These are phyloP conservation scores for Fusarium nisikadoi DNA, from an alignment of 2,329 filamentous ascomycete species.

Conservation along the genomic window DNA sequence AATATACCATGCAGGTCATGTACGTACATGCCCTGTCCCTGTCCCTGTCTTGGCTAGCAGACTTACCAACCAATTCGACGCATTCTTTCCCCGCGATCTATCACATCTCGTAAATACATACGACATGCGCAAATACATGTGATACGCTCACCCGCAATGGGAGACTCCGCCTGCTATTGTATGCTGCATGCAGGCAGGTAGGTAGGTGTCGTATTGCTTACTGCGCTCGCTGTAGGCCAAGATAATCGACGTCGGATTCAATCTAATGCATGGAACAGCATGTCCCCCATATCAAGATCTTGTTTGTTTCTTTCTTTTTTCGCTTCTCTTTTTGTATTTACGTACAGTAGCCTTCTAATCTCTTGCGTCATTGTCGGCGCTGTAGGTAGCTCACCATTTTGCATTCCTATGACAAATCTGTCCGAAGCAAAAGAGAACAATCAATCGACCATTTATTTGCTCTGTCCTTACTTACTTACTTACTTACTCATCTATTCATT, in stretches of 20 bases:
- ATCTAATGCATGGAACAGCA: conserved; percentile 1
- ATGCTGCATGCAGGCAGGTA: neutral
- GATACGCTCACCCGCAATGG: neutral
- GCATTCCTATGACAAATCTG: conserved; percentile 8
- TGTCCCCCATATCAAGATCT: neutral
- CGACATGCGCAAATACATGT: neutral
- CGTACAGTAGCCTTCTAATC: neutral
- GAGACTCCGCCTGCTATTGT: neutral
- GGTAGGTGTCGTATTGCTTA: neutral
- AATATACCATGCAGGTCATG: neutral
- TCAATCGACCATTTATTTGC: neutral
- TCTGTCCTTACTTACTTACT: no score
- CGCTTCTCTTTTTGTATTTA: neutral
- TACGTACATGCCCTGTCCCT: neutral
- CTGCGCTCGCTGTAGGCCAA: neutral
- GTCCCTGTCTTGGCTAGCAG: neutral
- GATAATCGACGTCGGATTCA: neutral
- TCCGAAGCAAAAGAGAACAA: neutral
- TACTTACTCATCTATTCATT: neutral
- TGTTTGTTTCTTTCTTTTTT: conserved; percentile 1
- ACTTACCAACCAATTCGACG: conserved; percentile 2
- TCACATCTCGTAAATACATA: conserved; percentile 26
- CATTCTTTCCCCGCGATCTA: conserved; percentile 31
- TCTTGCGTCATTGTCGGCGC: conserved; percentile 10
- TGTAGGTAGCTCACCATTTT: neutral